Evolutionary conservation across 169 alveolate species (phyloP).

Genomic region (Plasmodium ovale): DNA sequence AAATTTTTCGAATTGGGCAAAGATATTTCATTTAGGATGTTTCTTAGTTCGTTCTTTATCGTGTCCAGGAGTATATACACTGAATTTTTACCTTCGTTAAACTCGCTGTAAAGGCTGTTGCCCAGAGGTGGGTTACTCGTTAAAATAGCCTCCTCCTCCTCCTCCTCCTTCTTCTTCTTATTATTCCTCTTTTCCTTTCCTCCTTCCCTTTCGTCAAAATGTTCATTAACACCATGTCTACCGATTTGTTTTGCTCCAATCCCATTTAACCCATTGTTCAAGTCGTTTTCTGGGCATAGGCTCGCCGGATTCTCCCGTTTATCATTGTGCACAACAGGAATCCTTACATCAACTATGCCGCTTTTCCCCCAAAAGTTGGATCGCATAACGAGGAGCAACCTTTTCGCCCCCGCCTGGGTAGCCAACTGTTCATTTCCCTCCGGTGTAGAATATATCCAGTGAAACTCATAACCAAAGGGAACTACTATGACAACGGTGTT

Average conservation of each 20-base stretch:
- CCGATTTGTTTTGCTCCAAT: background rate
- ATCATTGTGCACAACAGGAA: background rate
- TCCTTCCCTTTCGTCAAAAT: background rate
- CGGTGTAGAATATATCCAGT: slow-evolving; percentile 49
- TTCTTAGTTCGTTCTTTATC: slow-evolving; percentile 35
- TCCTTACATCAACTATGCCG: background rate
- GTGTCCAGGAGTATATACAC: slow-evolving; percentile 36
- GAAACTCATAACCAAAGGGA: slow-evolving; percentile 75
- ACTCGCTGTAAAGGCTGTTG: background rate
- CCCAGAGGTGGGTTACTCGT: background rate
- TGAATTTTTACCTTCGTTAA: slow-evolving; percentile 28
- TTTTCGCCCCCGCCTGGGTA: slow-evolving; percentile 16
- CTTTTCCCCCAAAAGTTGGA: slow-evolving; percentile 1
- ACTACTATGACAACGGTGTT: slow-evolving; percentile 67
- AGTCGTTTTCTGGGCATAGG: background rate
- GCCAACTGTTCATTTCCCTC: slow-evolving; percentile 75
- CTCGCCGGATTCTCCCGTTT: background rate
- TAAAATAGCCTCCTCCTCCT: background rate
- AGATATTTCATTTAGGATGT: slow-evolving; percentile 57
- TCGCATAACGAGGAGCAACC: slow-evolving; percentile 60
- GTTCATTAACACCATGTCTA: background rate
- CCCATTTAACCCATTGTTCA: background rate
- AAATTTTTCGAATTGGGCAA: slow-evolving; percentile 58
- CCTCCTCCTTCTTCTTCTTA: background rate
- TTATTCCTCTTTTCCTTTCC: background rate